Base-by-base conservation (phyloP, 805 yeast species). In the Pichia scutulata region DNA sequence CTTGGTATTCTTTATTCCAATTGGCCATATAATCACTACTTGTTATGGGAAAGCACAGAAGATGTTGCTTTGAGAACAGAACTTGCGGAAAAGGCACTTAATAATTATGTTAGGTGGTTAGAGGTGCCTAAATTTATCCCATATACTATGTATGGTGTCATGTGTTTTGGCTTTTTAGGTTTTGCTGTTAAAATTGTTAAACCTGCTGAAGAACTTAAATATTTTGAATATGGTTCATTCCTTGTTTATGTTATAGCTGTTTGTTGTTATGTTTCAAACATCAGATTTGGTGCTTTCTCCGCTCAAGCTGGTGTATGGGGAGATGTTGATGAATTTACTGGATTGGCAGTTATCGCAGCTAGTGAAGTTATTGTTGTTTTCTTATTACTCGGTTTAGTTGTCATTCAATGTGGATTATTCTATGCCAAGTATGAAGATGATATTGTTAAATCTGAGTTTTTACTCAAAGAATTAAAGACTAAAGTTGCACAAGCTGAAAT, bases 301-400 rank as follows among this genome's bases (percentile, higher is more conserved):
- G 79, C 88, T 49, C 59, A 80, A 25, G 67, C 76, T 51, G 90
- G 89, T 42, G 73, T 80, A 53, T 92, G 98, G 98, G 98, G 97
- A 57, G 98, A 92, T 47, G 96, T 93, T 46, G 87, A 86, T 60
- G 81, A 78, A 64, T 74, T 75, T 53, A 87, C 95, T 22, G 98
- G 98, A 28, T 69, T 92, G 60, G 88, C 87, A 56, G 96, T 93
- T 39, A 79, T 93, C 61, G 97, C 93, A 40, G 97, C 98, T 6
- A 82, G 93, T 26, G 84, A 84, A 68, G 76, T 84, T 39, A 83
- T 92, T 74, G 74, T 87, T 57, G 79, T 86, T 9, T 65, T 88
- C 48, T 73, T 86, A 18, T 71, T 90, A 47, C 63, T 80, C 22
- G 97, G 97, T 56, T 86, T 89, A n/a, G 69, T 89, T 41, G 74